phyloP scores from a whole-genome alignment of 257 asterid species.

The Penstemon eatonii region DNA sequence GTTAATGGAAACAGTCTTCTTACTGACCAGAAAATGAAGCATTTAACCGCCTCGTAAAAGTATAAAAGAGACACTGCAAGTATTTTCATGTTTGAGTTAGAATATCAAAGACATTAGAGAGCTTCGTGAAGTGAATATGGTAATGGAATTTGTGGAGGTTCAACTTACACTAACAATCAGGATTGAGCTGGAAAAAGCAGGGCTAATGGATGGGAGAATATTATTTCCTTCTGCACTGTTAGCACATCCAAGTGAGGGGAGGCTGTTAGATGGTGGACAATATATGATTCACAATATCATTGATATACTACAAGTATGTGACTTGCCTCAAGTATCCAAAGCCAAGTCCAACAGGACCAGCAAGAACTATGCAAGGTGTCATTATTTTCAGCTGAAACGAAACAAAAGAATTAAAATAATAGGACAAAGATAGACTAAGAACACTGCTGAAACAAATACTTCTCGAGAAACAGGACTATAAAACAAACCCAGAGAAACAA shows the following conservation, averaged over 20 bases:
- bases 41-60: constrained; percentile 28
- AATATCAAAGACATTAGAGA: constrained; percentile 10
- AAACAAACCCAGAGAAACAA: not conserved
- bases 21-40: constrained; percentile 31
- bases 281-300: constrained; percentile 1
- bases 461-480: not conserved
- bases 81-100: constrained; percentile 16
- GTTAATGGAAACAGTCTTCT: not conserved
- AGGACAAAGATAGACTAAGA: not conserved
- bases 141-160: constrained; percentile 1
- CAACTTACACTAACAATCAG: constrained; percentile 44
- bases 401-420: constrained; percentile 3
- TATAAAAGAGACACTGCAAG: constrained; percentile 40
- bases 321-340: constrained; percentile 50
- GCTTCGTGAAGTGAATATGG: constrained; percentile 3
- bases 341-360: constrained; percentile 55
- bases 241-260: not conserved
- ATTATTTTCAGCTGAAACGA: constrained; percentile 40
- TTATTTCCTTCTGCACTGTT: constrained; percentile 47
- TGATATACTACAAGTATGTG: constrained; percentile 10
- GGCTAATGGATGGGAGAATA: constrained; percentile 43
- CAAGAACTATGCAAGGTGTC: constrained; percentile 48
- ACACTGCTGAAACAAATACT: constrained; percentile 5
- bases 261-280: constrained; percentile 10
- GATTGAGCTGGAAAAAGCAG: constrained; percentile 44